Evolutionary conservation across 805 yeast species (phyloP), one percentile per base, ranked within the genome.

Genomic region (Barnettozyma sucrosica): DNA sequence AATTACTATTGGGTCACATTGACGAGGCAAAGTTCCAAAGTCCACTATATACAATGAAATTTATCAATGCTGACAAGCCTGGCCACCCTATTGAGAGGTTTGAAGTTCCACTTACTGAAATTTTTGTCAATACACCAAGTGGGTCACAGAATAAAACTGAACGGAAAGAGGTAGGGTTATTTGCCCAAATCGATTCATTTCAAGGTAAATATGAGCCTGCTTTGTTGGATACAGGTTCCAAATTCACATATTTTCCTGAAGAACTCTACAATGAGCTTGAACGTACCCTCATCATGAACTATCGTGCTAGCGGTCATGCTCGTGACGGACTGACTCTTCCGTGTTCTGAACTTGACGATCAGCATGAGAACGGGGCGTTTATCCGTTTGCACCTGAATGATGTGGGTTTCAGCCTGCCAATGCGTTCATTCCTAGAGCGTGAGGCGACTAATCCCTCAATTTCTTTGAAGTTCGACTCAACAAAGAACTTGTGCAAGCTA

Each of bases 1-100:
- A 47, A n/a, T 48, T 72, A 2, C 51, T 71, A 10, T 65, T 72
- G 50, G 76, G 77, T 33, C 73, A 66, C 6, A 58, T 71, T 24
- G 76, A 72, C 51, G 55, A 56, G 19, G 66, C 68, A 5, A 72
- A 72, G 54, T 71, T 61, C 49, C 21, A 53, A 3, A 68, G 67
- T 14, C 62, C 61, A 2, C 55, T 72, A 43, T 53, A 57, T 14
- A 55, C 68, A 2, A 46, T 69, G n/a, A 70, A 69, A 33, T 43
- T 67, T 26, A 53, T 66, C 30, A 52, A 52, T 21, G 40, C 48
- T 2, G 30, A 25, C 1, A 30, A 26, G 0, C n/a, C 18, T 5
- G 44, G 45, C 0, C 19, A 34, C 13, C 59, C 57, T 3, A 44
- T 49, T 10, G 30, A 44, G 16, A 33, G 45, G 8, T 56, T 26